phyloP scores from a whole-genome alignment of 257 asterid species.

The Solanum chilense region DNA sequence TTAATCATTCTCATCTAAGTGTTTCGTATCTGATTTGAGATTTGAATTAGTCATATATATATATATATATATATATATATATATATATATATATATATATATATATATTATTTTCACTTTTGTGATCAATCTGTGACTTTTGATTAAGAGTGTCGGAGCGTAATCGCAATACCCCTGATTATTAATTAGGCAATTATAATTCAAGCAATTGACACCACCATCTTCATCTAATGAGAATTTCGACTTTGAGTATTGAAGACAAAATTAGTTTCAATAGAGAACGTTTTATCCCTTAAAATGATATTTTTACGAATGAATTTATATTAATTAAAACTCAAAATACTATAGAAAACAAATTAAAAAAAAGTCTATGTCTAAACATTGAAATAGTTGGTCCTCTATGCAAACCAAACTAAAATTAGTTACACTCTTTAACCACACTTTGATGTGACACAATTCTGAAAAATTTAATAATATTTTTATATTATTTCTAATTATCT shows the following conservation, averaged over 20 bases:
- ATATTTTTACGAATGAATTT: background rate
- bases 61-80: no score
- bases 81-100: no score
- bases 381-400: background rate
- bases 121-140: background rate
- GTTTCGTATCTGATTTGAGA: background rate
- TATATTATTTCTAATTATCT: no score
- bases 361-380: background rate
- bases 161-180: background rate
- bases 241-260: background rate
- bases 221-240: background rate
- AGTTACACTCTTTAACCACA: no score
- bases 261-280: background rate
- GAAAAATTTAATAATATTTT: no score
- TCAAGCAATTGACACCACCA: background rate
- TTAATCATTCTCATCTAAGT: background rate
- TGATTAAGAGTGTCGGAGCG: background rate
- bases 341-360: background rate
- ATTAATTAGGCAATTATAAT: background rate
- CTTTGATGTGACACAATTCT: no score
- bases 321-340: background rate
- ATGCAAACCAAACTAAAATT: background rate
- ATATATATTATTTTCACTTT: background rate
- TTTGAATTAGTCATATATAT: background rate
- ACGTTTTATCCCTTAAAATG: background rate